Percentiles rank a stretch among this genome's conserved stretches.
phyloP scores from a whole-genome alignment of 805 yeast genomes.

The Dipodascus geniculatus region DNA sequence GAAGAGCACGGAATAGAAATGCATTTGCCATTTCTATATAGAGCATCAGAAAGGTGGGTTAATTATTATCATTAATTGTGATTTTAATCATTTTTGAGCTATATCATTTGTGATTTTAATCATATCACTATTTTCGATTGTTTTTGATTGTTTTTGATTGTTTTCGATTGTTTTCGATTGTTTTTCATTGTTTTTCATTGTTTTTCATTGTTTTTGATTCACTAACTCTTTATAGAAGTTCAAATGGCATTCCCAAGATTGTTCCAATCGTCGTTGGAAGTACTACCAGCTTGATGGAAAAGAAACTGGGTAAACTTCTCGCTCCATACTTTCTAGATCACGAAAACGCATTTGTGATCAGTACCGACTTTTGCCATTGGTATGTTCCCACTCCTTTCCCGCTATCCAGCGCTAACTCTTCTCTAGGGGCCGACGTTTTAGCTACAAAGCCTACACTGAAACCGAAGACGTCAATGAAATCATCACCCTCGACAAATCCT shows the following conservation, averaged over 20 bases:
- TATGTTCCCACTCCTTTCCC: constrained; percentile 18
- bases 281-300: constrained; percentile 34
- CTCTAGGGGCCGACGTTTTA: constrained; percentile 41
- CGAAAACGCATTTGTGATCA: constrained; percentile 58
- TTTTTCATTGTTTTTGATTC: background rate
- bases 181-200: no score
- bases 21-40: constrained; percentile 72
- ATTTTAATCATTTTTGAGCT: background rate
- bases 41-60: constrained; percentile 28
- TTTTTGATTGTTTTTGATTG: no score
- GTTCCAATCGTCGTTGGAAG: constrained; percentile 77
- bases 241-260: constrained; percentile 24
- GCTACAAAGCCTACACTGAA: constrained; percentile 41
- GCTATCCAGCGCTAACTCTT: background rate
- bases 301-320: constrained; percentile 36
- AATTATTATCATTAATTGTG: background rate
- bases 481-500: constrained; percentile 17
- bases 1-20: constrained; percentile 91
- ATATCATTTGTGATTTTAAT: no score
- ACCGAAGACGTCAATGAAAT: background rate
- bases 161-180: no score
- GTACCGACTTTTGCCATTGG: constrained; percentile 97
- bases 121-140: no score
- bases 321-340: constrained; percentile 42
- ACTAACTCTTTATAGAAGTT: background rate